Percentiles rank a stretch among this genome's conserved stretches.
phyloP scores from a whole-genome alignment of 164 flowering plant species.

The Liquidambar formosana region DNA sequence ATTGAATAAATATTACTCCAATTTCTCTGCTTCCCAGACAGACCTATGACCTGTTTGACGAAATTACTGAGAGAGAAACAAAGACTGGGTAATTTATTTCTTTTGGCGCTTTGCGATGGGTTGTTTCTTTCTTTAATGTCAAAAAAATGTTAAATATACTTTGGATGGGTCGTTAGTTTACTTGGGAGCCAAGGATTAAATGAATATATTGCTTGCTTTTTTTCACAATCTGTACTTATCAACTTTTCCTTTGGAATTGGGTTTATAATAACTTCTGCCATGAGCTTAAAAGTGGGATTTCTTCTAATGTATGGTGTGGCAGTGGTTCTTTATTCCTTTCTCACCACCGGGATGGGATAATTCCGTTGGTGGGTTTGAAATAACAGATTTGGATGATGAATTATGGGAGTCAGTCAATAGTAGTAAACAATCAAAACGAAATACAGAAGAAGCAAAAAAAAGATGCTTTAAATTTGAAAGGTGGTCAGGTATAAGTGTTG shows the following conservation, averaged over 20 bases:
- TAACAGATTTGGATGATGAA: no score
- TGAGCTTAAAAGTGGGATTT: background rate
- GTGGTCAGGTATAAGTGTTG: no score
- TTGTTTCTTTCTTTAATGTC: no score
- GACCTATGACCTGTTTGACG: background rate
- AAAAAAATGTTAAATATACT: background rate
- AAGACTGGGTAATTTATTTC: background rate
- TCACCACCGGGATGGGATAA: no score
- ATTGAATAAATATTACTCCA: background rate
- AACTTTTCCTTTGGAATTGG: slow-evolving; percentile 6
- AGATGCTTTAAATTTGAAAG: no score
- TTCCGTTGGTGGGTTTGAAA: no score
- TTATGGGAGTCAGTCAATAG: no score
- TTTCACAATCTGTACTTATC: background rate
- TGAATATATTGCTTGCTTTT: background rate
- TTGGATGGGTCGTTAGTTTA: background rate
- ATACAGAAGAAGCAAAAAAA: no score
- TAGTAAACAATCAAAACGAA: no score
- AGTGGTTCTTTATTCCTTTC: no score
- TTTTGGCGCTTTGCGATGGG: background rate
- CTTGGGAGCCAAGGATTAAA: slow-evolving; percentile 11
- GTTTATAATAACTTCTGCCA: slow-evolving; percentile 1
- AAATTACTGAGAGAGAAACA: slow-evolving; percentile 1
- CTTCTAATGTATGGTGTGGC: no score
- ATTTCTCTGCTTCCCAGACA: background rate